Evolutionary conservation across 169 alveolate species (phyloP), one percentile per base, ranked within the genome.

Genomic region (Cryptosporidium tyzzeri): DNA sequence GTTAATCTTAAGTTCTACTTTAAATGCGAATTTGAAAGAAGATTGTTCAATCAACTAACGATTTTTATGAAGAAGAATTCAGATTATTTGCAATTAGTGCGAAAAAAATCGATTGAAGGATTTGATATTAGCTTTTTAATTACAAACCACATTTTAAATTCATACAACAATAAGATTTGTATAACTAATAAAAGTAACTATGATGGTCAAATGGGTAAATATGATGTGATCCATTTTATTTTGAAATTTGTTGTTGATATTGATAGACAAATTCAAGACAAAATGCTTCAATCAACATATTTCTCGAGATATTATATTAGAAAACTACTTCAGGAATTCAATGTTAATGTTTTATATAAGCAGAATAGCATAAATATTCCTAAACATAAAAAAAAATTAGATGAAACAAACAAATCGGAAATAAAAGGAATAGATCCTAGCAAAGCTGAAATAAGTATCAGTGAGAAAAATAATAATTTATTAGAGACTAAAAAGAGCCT

Each of bases 61-160:
- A 80, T 62, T n/a, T 80, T 80, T 33, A 80, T 80, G 89, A 80
- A 44, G 41, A 80, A 80, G 23, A 80, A 80, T 29, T 80, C 89
- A 8, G 89, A 80, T 41, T 67, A 62, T 29, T 39, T 80, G 18
- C 51, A 48, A 62, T 35, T 80, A 26, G 51, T 80, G 6, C 50
- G 89, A 14, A 80, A 80, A 26, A 29, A 80, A 23, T 55, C 73
- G n/a, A 41, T 80, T n/a, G 18, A 23, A 18, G 89, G 89, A 29
- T 80, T 80, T 80, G 89, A 80, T 33, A 65, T 80, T 16, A 80
- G 74, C 44, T 80, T 80, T 65, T 62, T 80, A 80, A 65, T 80
- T 9, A 80, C 80, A 29, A 44, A 80, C 44, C 69, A 45, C 8
- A 29, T 55, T 6, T 59, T 73, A 33, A 73, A 73, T 58, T 37